These are phyloP conservation scores for Suillus weaverae DNA, from an alignment of 768 basidiomycete species.

Conservation along the genomic window DNA sequence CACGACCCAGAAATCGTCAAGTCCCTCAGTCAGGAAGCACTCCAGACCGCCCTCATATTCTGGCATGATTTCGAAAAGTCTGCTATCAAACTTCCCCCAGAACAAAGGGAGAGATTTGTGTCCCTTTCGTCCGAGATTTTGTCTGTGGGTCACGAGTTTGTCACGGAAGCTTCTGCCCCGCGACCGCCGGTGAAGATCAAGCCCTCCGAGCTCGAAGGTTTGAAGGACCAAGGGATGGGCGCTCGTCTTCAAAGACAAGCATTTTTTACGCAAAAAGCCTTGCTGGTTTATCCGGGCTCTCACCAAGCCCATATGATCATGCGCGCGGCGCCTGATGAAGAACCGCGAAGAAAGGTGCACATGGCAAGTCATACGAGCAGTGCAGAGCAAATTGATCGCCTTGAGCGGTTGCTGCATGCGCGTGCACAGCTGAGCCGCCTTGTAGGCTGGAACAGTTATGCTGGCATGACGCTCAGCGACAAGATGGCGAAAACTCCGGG, in stretches of 20 bases:
- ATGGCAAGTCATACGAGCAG: constrained; percentile 79
- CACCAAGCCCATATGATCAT: constrained; percentile 93
- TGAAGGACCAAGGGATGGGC: constrained; percentile 79
- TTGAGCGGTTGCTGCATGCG: constrained; percentile 75
- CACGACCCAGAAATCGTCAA: constrained; percentile 65
- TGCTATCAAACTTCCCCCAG: constrained; percentile 83
- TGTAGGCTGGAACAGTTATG: constrained; percentile 85
- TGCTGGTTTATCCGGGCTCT: constrained; percentile 82
- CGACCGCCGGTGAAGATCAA: constrained; percentile 69
- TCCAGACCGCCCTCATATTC: constrained; percentile 88
- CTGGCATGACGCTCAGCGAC: constrained; percentile 82
- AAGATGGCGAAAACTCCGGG: constrained; percentile 98
- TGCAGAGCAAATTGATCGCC: constrained; percentile 66
- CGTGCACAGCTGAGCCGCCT: constrained; percentile 82
- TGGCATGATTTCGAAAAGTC: constrained; percentile 98
- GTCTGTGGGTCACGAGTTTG: constrained; percentile 82
- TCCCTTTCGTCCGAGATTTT: constrained; percentile 88
- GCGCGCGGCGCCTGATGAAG: constrained; percentile 83
- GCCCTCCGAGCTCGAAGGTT: constrained; percentile 65
- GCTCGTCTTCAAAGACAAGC: constrained; percentile 72
- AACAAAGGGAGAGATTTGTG: constrained; percentile 80
- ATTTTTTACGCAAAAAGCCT: constrained; percentile 70
- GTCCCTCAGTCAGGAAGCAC: constrained; percentile 71
- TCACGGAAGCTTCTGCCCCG: constrained; percentile 62
- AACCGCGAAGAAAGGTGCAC: constrained; percentile 79